Evolutionary conservation across 176 grass and related monocot species (phyloP).

Genomic region (Bonia amplexicaulis): DNA sequence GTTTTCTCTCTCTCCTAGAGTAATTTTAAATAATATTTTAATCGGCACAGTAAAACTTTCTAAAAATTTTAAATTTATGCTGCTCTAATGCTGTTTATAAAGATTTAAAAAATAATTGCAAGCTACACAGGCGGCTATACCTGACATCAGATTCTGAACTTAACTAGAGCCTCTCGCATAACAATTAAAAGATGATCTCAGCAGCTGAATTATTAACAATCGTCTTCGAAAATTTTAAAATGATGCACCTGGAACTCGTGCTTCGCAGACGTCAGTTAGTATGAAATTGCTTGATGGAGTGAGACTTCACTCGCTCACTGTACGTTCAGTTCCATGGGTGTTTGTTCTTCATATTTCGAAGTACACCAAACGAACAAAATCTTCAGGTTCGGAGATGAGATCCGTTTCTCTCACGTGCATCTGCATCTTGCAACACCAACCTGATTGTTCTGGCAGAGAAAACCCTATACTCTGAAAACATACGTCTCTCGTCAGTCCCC

Average conservation of each 20-base stretch:
- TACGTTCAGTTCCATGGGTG: not conserved
- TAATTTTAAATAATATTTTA: too few species aligned
- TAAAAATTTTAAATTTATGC: not conserved
- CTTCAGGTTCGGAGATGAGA: too few species aligned
- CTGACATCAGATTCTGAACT: not conserved
- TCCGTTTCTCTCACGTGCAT: not conserved
- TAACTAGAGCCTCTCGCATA: too few species aligned
- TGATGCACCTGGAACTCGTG: not conserved
- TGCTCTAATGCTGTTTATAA: not conserved
- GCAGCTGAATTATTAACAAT: too few species aligned
- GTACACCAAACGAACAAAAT: not conserved
- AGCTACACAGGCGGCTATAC: not conserved
- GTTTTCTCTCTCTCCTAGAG: too few species aligned
- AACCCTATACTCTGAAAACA: not conserved
- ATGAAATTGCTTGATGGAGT: not conserved
- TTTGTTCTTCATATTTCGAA: not conserved
- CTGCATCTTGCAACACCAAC: not conserved
- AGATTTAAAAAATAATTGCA: not conserved
- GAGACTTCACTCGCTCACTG: too few species aligned
- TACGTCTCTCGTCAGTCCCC: too few species aligned
- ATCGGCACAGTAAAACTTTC: too few species aligned
- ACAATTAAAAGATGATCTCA: too few species aligned
- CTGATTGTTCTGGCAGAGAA: not conserved
- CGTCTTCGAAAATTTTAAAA: not conserved
- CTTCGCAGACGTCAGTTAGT: not conserved